Conservation (phyloP, 805 yeast species). For the Zygoascus flipseniorum region DNA sequence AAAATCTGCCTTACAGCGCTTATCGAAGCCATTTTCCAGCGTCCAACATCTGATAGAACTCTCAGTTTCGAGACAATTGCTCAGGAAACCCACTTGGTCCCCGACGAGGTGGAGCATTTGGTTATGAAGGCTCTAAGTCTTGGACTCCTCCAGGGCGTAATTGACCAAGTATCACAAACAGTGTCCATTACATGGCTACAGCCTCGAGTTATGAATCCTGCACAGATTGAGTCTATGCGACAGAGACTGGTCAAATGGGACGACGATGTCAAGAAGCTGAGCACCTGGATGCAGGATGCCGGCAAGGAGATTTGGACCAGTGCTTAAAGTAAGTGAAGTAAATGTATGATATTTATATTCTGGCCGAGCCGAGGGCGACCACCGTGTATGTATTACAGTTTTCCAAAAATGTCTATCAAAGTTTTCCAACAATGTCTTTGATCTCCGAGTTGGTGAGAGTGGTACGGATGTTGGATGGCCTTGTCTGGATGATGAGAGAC, state of each 20-base stretch:
- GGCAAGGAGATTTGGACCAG: slow-evolving; percentile 61
- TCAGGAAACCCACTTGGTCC: slow-evolving; percentile 54
- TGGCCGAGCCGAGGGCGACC: too few relatives aligned
- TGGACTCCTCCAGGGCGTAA: slow-evolving; percentile 77
- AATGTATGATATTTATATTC: background rate
- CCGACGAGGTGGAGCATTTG: slow-evolving; percentile 78
- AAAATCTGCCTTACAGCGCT: slow-evolving; percentile 89
- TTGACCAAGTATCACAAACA: slow-evolving; percentile 75
- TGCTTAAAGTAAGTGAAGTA: slow-evolving; percentile 9
- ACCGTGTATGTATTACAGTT: too few relatives aligned
- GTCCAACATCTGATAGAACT: slow-evolving; percentile 66
- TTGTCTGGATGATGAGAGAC: slow-evolving; percentile 24
- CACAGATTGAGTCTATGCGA: slow-evolving; percentile 72
- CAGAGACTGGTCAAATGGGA: slow-evolving; percentile 73
- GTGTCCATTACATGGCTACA: slow-evolving; percentile 90
- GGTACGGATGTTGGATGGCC: slow-evolving; percentile 3
- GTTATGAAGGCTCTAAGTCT: slow-evolving; percentile 86
- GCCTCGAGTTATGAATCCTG: slow-evolving; percentile 80
- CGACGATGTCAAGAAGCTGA: slow-evolving; percentile 57
- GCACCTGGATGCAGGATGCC: slow-evolving; percentile 46
- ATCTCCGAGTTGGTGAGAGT: background rate
- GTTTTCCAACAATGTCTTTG: background rate
- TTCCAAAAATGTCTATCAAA: too few relatives aligned
- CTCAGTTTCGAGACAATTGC: slow-evolving; percentile 69
- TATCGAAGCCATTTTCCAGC: slow-evolving; percentile 73